These are phyloP conservation scores for Myriosclerotinia curreyana DNA, from an alignment of 2,329 filamentous ascomycete species.

Conservation along the genomic window DNA sequence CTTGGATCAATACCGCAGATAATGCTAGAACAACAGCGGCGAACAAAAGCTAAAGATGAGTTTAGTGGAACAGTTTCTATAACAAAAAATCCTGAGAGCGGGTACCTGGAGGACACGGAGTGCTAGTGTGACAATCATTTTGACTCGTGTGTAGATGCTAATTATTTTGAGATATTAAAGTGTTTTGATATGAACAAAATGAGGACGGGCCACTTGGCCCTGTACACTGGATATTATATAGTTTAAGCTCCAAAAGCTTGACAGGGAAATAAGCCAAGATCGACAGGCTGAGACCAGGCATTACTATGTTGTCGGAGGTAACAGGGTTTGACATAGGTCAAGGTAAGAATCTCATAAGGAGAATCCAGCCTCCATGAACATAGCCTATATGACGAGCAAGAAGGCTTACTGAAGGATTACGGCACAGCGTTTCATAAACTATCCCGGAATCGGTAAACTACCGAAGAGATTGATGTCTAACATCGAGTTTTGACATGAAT, in stretches of 20 bases:
- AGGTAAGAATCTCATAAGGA: neutral
- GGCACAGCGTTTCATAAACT: constrained; percentile 27
- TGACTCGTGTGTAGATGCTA: constrained; percentile 11
- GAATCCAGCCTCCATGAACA: neutral
- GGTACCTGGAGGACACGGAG: constrained; percentile 29
- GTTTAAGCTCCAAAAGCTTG: neutral
- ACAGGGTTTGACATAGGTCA: neutral
- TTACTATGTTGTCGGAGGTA: neutral
- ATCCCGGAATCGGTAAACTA: neutral
- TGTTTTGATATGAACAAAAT: neutral
- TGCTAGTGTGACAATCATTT: constrained; percentile 33
- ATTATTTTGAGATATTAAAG: neutral
- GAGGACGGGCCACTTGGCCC: neutral
- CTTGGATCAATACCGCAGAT: constrained; percentile 32
- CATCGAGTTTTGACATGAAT: neutral
- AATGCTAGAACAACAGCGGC: constrained; percentile 31
- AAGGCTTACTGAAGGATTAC: constrained; percentile 22
- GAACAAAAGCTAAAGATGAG: constrained; percentile 29
- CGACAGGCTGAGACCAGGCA: constrained; percentile 3
- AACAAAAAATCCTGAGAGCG: neutral
- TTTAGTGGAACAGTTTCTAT: neutral
- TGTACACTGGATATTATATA: constrained; percentile 17
- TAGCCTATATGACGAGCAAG: constrained; percentile 12
- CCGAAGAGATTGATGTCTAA: neutral
- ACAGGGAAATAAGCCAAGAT: constrained; percentile 7